A percentile compares a stretch with the other conserved stretches of the same genome.
phyloP scores from a whole-genome alignment of 2,329 filamentous ascomycete species.

The Thelonectria rubi region DNA sequence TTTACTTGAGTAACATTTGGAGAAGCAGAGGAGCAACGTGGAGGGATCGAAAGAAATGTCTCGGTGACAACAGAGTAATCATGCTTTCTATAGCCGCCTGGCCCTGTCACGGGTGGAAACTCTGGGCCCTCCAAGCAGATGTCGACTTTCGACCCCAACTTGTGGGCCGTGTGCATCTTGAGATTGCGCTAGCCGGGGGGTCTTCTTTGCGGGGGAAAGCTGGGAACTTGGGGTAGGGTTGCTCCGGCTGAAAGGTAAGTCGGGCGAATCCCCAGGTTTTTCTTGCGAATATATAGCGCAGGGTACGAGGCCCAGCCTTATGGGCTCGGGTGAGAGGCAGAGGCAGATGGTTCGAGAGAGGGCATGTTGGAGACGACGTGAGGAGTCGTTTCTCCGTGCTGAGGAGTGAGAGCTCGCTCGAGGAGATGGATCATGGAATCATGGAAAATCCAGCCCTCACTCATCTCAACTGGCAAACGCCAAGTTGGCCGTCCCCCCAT shows the following conservation, averaged over 20 bases:
- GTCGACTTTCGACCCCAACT: background rate
- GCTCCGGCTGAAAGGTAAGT: background rate
- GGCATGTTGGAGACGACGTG: no score
- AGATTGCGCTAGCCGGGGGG: conserved; percentile 2
- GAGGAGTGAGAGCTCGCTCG: no score
- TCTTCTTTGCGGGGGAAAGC: conserved; percentile 1
- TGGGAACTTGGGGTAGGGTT: background rate
- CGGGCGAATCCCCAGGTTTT: background rate
- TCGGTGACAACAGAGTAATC: background rate
- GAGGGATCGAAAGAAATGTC: background rate
- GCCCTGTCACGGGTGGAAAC: background rate
- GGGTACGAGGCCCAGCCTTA: no score
- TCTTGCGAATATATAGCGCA: background rate
- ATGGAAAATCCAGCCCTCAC: no score
- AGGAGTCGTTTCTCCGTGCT: no score
- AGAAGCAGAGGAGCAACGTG: background rate
- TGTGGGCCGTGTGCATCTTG: background rate
- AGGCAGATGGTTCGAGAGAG: no score
- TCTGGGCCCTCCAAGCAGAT: background rate
- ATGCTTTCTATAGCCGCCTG: conserved; percentile 1
- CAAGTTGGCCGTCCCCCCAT: background rate
- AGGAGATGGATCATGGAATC: no score
- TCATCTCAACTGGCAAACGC: background rate
- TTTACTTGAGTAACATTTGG: no score
- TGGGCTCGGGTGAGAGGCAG: no score